These are phyloP conservation scores for Phyllosticta capitalensis DNA, from an alignment of 2,329 filamentous ascomycete genomes.

Conservation along the genomic window DNA sequence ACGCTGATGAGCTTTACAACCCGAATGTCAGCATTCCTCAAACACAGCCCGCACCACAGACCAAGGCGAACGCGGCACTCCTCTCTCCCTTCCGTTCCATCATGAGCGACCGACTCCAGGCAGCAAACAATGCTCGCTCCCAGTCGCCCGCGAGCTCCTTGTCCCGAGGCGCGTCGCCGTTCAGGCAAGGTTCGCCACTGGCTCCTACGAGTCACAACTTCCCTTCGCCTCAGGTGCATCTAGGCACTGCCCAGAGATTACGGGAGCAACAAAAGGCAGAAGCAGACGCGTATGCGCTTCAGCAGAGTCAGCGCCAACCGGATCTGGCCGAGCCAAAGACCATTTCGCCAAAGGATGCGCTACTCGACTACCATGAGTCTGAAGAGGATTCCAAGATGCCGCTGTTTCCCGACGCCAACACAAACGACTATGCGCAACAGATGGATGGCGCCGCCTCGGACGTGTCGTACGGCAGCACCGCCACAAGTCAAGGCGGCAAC, in stretches of 20 bases:
- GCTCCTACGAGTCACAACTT: slow-evolving; percentile 35
- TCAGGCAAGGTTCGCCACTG: slow-evolving; percentile 54
- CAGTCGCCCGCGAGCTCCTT: slow-evolving; percentile 44
- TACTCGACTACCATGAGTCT: slow-evolving; percentile 72
- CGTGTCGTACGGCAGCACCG: slow-evolving; percentile 35
- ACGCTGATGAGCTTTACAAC: slow-evolving; percentile 76
- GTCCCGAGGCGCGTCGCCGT: slow-evolving; percentile 67
- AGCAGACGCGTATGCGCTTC: slow-evolving; percentile 44
- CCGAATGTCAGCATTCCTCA: slow-evolving; percentile 54
- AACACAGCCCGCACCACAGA: slow-evolving; percentile 30
- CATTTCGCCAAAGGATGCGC: slow-evolving; percentile 87
- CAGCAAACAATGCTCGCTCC: slow-evolving; percentile 61
- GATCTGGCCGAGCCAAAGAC: slow-evolving; percentile 55
- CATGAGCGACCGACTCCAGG: slow-evolving; percentile 67
- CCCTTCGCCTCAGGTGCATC: slow-evolving; percentile 28
- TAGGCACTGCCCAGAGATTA: slow-evolving; percentile 45
- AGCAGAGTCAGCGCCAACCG: slow-evolving; percentile 28
- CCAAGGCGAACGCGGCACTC: slow-evolving; percentile 37
- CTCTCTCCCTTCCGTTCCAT: slow-evolving; percentile 47
- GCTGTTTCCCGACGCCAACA: slow-evolving; percentile 58
- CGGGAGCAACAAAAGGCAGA: slow-evolving; percentile 53
- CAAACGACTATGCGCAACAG: slow-evolving; percentile 39
- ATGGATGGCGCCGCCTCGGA: slow-evolving; percentile 28
- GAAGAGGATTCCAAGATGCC: slow-evolving; percentile 63
- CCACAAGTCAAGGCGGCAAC: slow-evolving; percentile 29